These are phyloP conservation scores for Spiraea crenata DNA, from an alignment of 331 rosid genomes.

Conservation along the genomic window DNA sequence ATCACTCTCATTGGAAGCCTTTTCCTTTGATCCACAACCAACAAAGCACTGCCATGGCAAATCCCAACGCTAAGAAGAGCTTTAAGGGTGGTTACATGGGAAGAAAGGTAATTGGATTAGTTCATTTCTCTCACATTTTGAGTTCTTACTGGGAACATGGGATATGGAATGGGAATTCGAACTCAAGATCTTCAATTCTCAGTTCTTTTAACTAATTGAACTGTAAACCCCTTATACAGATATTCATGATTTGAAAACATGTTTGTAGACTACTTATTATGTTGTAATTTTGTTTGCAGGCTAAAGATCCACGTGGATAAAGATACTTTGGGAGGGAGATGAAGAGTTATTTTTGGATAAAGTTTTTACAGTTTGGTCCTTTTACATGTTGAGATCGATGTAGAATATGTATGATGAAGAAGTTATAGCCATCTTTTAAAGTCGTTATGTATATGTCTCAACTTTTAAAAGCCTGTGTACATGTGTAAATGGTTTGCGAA, in stretches of 20 bases:
- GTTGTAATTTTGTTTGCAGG: constrained; percentile 37
- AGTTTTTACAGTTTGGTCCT: neutral
- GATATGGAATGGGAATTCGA: too few relatives aligned
- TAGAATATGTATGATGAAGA: neutral
- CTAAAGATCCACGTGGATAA: constrained; percentile 51
- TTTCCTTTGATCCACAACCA: constrained; percentile 32
- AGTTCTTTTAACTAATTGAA: too few relatives aligned
- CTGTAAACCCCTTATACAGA: too few relatives aligned
- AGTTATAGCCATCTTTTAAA: neutral
- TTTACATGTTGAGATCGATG: constrained; percentile 11
- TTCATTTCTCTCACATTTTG: neutral
- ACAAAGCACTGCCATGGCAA: constrained; percentile 7
- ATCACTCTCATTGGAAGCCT: constrained; percentile 33
- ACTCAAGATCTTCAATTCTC: too few relatives aligned
- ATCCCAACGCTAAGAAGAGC: constrained; percentile 31
- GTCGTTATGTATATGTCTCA: too few relatives aligned
- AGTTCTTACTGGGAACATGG: neutral
- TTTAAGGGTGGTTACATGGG: constrained; percentile 9
- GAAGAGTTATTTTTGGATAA: neutral
- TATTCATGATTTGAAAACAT: too few relatives aligned
- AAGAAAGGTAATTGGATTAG: constrained; percentile 41
- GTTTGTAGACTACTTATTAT: too few relatives aligned
- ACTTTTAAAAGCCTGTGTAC: too few relatives aligned
- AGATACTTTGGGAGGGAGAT: constrained; percentile 7
- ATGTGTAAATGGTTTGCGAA: too few relatives aligned